These are phyloP conservation scores for Trametes pubescens DNA, from an alignment of 1,284 basidiomycete genomes.

Conservation along the genomic window DNA sequence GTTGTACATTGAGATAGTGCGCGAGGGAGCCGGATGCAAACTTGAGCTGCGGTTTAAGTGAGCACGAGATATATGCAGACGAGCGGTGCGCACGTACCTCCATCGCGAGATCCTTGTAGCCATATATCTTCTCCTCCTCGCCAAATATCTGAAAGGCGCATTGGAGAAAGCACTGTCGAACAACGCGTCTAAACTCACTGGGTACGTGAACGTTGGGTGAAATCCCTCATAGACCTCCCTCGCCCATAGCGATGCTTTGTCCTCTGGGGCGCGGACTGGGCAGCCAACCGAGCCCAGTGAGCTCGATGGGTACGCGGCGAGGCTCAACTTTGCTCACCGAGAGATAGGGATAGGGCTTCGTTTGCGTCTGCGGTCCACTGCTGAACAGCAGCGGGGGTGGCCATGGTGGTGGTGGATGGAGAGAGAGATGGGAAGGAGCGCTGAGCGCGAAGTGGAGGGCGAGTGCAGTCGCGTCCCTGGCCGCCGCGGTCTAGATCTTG, in stretches of 20 bases:
- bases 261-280: conserved; percentile 68
- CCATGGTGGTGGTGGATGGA: conserved; percentile 29
- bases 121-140: conserved; percentile 96
- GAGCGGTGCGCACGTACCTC: conserved; percentile 64
- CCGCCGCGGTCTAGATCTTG: conserved; percentile 29
- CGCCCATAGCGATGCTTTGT: conserved; percentile 67
- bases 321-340: conserved; percentile 56
- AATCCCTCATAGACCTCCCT: conserved; percentile 72
- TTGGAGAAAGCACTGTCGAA: background rate
- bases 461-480: conserved; percentile 32
- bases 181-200: conserved; percentile 55
- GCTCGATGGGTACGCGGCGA: conserved; percentile 12
- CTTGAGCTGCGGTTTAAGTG: conserved; percentile 59
- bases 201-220: conserved; percentile 88
- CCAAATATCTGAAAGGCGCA: conserved; percentile 78
- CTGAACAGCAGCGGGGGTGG: conserved; percentile 22
- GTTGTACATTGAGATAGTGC: conserved; percentile 78
- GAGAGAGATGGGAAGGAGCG: conserved; percentile 21
- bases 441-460: conserved; percentile 19
- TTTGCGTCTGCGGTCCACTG: conserved; percentile 82
- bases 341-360: conserved; percentile 73
- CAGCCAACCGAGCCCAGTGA: conserved; percentile 14
- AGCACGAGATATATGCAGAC: conserved; percentile 13
- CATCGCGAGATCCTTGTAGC: conserved; percentile 85
- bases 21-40: conserved; percentile 89